Conservation (phyloP, 2,329 filamentous ascomycete genomes). For the Colletotrichum tropicale region DNA sequence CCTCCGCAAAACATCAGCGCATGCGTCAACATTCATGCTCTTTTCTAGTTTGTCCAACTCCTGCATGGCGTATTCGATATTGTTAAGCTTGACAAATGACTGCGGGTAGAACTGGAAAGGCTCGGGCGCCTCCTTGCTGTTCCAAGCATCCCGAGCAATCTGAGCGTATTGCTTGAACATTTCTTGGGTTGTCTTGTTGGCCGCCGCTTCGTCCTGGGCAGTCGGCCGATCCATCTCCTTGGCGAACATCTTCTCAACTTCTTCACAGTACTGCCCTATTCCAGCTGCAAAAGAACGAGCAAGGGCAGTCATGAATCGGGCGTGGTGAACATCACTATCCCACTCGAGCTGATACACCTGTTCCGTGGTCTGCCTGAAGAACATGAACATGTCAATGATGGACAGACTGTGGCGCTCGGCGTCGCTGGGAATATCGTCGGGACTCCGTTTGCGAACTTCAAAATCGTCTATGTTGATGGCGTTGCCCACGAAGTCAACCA, state of each 20-base stretch:
- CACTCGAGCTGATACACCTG: slow-evolving; percentile 86
- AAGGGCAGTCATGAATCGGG: slow-evolving; percentile 95
- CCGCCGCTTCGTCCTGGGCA: slow-evolving; percentile 82
- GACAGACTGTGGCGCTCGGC: slow-evolving; percentile 92
- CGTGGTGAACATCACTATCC: slow-evolving; percentile 92
- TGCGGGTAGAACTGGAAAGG: slow-evolving; percentile 92
- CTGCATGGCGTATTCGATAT: slow-evolving; percentile 92
- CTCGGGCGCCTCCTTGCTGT: slow-evolving; percentile 88
- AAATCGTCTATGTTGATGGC: slow-evolving; percentile 92
- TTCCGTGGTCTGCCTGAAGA: slow-evolving; percentile 91
- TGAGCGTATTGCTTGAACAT: slow-evolving; percentile 92
- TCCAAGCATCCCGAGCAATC: slow-evolving; percentile 92
- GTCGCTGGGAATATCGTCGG: slow-evolving; percentile 70
- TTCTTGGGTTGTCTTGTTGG: slow-evolving; percentile 83
- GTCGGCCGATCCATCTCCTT: slow-evolving; percentile 93
- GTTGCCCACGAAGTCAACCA: slow-evolving; percentile 84
- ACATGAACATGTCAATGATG: slow-evolving; percentile 89
- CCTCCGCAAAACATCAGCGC: slow-evolving; percentile 79
- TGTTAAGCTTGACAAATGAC: slow-evolving; percentile 98
- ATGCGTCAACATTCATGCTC: slow-evolving; percentile 89
- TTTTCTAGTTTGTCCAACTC: slow-evolving; percentile 90
- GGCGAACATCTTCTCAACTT: slow-evolving; percentile 83
- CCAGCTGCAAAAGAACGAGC: slow-evolving; percentile 84
- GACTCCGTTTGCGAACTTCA: slow-evolving; percentile 70
- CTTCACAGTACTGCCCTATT: slow-evolving; percentile 88